Conservation (phyloP, 169 alveolate genomes). For the Eimeria brunetti region DNA sequence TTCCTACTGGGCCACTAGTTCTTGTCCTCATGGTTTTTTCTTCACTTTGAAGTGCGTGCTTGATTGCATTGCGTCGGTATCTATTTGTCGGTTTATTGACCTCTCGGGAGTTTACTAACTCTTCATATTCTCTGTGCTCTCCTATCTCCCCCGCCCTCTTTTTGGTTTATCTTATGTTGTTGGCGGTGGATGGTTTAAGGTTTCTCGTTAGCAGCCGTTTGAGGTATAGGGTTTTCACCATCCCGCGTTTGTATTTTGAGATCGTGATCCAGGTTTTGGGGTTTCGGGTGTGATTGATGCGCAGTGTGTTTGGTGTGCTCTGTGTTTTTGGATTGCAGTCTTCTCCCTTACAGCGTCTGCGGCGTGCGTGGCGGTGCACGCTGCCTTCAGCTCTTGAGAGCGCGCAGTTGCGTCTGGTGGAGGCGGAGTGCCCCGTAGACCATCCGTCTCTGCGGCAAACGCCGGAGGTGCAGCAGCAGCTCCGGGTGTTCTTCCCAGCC, state of each 20-base stretch:
- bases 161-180: neutral
- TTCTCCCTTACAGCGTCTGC: conserved; percentile 60
- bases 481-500: conserved; percentile 66
- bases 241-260: neutral
- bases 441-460: conserved; percentile 62
- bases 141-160: neutral
- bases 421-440: conserved; percentile 55
- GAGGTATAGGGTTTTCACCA: neutral
- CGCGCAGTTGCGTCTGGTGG: conserved; percentile 57
- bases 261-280: neutral
- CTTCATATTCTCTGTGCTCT: neutral
- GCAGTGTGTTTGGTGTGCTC: neutral
- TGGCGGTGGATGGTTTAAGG: neutral
- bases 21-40: neutral
- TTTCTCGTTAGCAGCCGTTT: neutral
- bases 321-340: conserved; percentile 12
- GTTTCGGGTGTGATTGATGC: no score
- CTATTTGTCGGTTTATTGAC: neutral
- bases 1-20: no score
- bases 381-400: conserved; percentile 74
- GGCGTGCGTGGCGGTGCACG: conserved; percentile 74
- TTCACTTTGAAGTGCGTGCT: neutral
- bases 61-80: neutral
- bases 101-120: neutral
- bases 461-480: conserved; percentile 63